Percentiles rank a stretch among this genome's conserved stretches.
Evolutionary conservation across 805 yeast species (phyloP).

Genomic region (Starmerella scarabaei): DNA sequence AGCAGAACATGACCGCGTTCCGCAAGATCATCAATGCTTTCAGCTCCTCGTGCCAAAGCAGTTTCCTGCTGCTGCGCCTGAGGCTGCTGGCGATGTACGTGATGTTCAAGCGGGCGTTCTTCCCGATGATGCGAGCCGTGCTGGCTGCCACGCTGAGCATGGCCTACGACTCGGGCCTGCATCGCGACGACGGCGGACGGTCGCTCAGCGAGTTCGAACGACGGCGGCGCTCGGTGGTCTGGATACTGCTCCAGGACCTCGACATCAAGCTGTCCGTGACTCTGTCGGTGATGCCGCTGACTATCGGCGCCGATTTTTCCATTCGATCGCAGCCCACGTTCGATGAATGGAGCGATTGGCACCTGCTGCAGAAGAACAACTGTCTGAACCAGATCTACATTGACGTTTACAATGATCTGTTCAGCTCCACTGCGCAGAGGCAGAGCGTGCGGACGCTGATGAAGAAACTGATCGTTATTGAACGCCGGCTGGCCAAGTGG

Average conservation of each 20-base stretch:
- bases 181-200: slow-evolving; percentile 35
- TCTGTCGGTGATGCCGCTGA: slow-evolving; percentile 38
- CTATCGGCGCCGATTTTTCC: slow-evolving; percentile 21
- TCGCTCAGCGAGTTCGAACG: slow-evolving; percentile 31
- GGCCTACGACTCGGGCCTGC: slow-evolving; percentile 47
- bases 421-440: slow-evolving; percentile 13
- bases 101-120: slow-evolving; percentile 13
- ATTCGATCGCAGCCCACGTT: background rate
- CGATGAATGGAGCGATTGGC: slow-evolving; percentile 1
- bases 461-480: slow-evolving; percentile 7
- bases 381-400: slow-evolving; percentile 13
- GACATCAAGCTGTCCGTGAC: slow-evolving; percentile 37
- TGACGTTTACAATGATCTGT: slow-evolving; percentile 13
- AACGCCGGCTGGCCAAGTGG: slow-evolving; percentile 17
- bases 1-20: slow-evolving; percentile 39
- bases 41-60: slow-evolving; percentile 17
- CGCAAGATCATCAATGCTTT: slow-evolving; percentile 33
- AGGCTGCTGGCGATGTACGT: slow-evolving; percentile 30
- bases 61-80: slow-evolving; percentile 26
- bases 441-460: slow-evolving; percentile 10
- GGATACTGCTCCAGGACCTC: slow-evolving; percentile 38
- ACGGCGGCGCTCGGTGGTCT: slow-evolving; percentile 31
- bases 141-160: slow-evolving; percentile 38
- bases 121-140: slow-evolving; percentile 26
- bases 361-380: slow-evolving; percentile 1